phyloP scores from a whole-genome alignment of 768 basidiomycete species.

The Cubamyces sp. region DNA sequence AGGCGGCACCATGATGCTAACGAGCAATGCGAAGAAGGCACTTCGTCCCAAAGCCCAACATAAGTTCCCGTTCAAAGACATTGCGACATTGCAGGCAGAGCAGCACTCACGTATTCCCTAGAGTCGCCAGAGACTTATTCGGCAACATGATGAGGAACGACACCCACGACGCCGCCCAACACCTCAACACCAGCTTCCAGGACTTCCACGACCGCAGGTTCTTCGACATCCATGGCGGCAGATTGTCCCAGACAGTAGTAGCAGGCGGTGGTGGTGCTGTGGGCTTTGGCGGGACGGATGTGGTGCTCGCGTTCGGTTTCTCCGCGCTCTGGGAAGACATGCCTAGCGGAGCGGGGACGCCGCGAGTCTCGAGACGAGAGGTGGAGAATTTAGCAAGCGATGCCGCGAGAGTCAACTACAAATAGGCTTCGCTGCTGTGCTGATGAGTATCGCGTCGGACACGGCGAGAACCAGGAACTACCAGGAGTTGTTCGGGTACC shows the following conservation, averaged over 20 bases:
- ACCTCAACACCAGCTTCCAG: conserved; percentile 44
- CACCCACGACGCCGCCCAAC: conserved; percentile 46
- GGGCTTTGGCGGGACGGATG: not conserved
- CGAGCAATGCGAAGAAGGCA: conserved; percentile 50
- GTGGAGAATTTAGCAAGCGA: not conserved
- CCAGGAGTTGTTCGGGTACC: not conserved
- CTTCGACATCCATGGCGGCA: conserved; percentile 44
- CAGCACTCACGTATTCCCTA: conserved; percentile 46
- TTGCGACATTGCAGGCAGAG: not conserved
- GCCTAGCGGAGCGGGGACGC: not conserved
- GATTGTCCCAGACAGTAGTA: conserved; percentile 22
- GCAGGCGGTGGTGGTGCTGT: not conserved
- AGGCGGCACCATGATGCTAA: conserved; percentile 51
- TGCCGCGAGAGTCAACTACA: not conserved
- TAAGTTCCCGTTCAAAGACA: not conserved
- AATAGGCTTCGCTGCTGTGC: no score
- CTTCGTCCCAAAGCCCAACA: conserved; percentile 24
- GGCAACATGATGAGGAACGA: conserved; percentile 46
- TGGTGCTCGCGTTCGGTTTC: not conserved
- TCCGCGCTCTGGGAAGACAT: conserved; percentile 6
- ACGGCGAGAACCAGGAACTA: no score
- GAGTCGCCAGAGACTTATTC: conserved; percentile 38
- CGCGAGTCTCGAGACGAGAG: not conserved
- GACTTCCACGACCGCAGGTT: conserved; percentile 42
- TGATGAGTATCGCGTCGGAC: no score